Base-by-base conservation (phyloP, 768 basidiomycete genomes). In the Pleurotus ostreatus region DNA sequence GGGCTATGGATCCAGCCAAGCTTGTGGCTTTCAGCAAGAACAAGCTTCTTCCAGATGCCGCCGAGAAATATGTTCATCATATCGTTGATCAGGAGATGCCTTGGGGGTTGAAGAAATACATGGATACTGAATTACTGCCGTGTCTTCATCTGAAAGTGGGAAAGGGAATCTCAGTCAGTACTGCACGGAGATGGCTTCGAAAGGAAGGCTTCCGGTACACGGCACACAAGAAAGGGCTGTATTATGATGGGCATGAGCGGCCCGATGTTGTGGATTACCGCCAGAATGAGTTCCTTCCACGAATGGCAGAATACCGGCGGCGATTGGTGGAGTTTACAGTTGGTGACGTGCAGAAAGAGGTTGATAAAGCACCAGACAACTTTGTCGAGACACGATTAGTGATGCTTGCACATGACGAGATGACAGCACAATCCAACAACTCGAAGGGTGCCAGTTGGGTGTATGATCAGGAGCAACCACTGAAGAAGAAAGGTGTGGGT, bases 381-480 rank as follows among this genome's bases (percentile, higher is more conserved):
- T 60, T 41, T 60, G 66, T 59, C 46, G 66, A 68, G 56, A 58
- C 56, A 9, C 61, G 55, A 2, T 51, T 70, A 44, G 71, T 73
- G 47, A 61, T 67, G 13, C 57, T 60, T 46, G 65, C 62, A 44
- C 75, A 70, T 55, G 77, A 73, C 59, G 71, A 78, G 57, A 76
- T 74, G 70, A 75, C 71, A 2, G 66, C 67, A 0, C 74, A 79
- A 52, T 66, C 72, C 43, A 66, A 79, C 61, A 68, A 77, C 63
- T 63, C 59, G 9, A 26, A 46, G n/a, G 62, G 57, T 46, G 67
- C 65, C 51, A 65, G 60, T 37, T 78, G 74, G 76, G 68, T 76
- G 1, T 55, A 65, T 2, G 55, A 73, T 3, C 67, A 64, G 7
- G 61, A 76, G 55, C 67, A 72, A 2, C 56, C 64, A 23, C 52